Evolutionary conservation across 495 filamentous ascomycete species (phyloP).

Genomic region (Penicillium simplicissimum): DNA sequence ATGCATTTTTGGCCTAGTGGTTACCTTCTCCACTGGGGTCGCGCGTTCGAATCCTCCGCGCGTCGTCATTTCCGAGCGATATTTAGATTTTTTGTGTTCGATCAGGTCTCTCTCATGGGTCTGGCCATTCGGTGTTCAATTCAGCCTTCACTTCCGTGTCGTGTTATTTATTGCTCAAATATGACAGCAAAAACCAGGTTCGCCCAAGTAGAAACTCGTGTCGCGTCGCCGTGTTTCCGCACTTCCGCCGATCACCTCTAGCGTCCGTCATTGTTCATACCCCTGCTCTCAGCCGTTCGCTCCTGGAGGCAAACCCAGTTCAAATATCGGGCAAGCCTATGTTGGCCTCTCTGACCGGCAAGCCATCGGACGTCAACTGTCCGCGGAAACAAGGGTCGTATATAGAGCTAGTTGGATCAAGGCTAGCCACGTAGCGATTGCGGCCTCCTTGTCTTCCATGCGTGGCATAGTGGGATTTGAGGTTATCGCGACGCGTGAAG

Average conservation of each 20-base stretch:
- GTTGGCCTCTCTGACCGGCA: too few species aligned
- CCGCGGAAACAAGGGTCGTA: too few species aligned
- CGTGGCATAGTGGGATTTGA: background rate
- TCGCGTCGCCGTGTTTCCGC: background rate
- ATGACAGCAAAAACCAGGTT: background rate
- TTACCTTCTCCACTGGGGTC: background rate
- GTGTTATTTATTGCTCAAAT: background rate
- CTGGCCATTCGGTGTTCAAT: background rate
- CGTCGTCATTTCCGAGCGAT: background rate
- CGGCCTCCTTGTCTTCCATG: too few species aligned
- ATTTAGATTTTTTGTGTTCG: background rate
- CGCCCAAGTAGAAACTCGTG: background rate
- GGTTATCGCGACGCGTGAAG: conserved; percentile 11
- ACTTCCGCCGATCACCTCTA: background rate
- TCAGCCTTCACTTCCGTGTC: background rate
- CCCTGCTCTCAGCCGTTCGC: background rate
- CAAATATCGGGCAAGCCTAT: too few species aligned
- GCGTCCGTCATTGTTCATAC: background rate
- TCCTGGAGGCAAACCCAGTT: too few species aligned
- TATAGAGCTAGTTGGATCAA: too few species aligned
- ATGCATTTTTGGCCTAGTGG: background rate
- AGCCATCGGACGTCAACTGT: too few species aligned
- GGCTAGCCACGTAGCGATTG: too few species aligned
- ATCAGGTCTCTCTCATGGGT: background rate
- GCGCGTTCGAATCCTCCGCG: background rate